Conservation (phyloP, 2,329 filamentous ascomycete genomes). For the Epichloe gansuensis region DNA sequence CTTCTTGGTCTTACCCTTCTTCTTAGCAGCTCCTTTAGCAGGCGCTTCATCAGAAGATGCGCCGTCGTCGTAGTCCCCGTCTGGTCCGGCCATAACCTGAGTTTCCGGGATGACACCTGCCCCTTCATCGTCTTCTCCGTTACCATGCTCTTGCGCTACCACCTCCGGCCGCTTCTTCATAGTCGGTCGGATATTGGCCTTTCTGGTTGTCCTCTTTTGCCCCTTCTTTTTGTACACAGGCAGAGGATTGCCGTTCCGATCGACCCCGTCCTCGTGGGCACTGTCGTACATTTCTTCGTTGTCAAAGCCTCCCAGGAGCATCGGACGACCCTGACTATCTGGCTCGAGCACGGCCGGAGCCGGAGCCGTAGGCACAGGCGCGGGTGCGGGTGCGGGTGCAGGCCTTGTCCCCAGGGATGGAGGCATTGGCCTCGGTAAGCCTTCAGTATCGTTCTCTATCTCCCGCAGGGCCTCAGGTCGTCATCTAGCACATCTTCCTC, state of each 20-base stretch:
- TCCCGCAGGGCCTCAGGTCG: slow-evolving; percentile 62
- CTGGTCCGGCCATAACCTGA: slow-evolving; percentile 10
- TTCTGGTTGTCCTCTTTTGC: slow-evolving; percentile 64
- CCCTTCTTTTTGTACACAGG: slow-evolving; percentile 72
- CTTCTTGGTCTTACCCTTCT: slow-evolving; percentile 21
- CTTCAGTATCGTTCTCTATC: slow-evolving; percentile 41
- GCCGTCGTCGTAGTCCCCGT: slow-evolving; percentile 11
- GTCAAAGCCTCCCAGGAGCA: slow-evolving; percentile 49
- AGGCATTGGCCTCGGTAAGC: slow-evolving; percentile 11
- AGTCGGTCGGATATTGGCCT: slow-evolving; percentile 50
- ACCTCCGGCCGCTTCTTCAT: slow-evolving; percentile 33
- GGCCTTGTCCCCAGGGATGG: slow-evolving; percentile 19
- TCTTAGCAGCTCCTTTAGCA: slow-evolving; percentile 13
- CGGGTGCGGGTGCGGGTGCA: slow-evolving; percentile 5
- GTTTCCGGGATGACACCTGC: slow-evolving; percentile 20
- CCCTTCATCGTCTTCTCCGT: slow-evolving; percentile 19
- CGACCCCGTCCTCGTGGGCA: slow-evolving; percentile 37
- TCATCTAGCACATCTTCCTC: slow-evolving; percentile 61
- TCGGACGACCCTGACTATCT: slow-evolving; percentile 29
- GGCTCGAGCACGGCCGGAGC: slow-evolving; percentile 12
- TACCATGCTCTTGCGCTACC: slow-evolving; percentile 16
- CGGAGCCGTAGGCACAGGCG: neutral
- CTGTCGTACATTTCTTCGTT: slow-evolving; percentile 49
- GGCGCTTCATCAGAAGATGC: slow-evolving; percentile 9
- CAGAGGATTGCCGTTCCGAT: slow-evolving; percentile 45